Evolutionary conservation across 371 early-diverging fungal genomes (phyloP).

Genomic region (Rhizopus stolonifer): DNA sequence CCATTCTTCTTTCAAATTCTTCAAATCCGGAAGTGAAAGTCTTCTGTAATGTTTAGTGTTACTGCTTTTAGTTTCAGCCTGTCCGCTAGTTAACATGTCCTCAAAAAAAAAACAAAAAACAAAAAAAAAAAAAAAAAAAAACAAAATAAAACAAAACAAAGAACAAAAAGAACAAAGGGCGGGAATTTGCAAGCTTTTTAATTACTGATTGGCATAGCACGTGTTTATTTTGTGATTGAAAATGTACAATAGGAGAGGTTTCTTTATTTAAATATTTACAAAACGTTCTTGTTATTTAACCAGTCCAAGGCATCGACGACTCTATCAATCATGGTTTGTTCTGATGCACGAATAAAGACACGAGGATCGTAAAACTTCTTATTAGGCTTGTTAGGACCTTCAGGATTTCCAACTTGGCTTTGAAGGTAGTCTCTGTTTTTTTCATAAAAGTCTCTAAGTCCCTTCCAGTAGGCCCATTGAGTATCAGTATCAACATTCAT

Average conservation of each 20-base stretch:
- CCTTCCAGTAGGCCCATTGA: conserved; percentile 81
- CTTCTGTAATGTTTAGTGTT: conserved; percentile 2
- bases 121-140: conserved; percentile 1
- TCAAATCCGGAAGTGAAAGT: conserved; percentile 41
- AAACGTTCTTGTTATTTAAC: conserved; percentile 70
- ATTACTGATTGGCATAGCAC: background rate
- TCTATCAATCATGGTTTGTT: conserved; percentile 80
- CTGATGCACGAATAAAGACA: conserved; percentile 84
- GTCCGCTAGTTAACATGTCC: background rate
- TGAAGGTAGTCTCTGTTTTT: conserved; percentile 77
- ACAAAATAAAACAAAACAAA: conserved; percentile 5
- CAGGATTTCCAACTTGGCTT: conserved; percentile 90
- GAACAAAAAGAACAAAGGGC: background rate
- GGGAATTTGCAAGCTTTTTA: background rate
- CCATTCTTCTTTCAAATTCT: conserved; percentile 38
- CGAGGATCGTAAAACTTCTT: conserved; percentile 95
- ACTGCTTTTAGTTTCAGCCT: background rate
- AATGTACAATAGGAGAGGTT: background rate
- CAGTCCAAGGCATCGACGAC: conserved; percentile 75
- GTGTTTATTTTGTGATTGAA: conserved; percentile 3
- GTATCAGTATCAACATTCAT: conserved; percentile 89
- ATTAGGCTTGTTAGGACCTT: conserved; percentile 88
- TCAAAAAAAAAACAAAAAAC: background rate
- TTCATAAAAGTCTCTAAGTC: conserved; percentile 73
- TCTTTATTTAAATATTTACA: conserved; percentile 50